phyloP scores from a whole-genome alignment of 768 basidiomycete species.

The Kwoniella pini region DNA sequence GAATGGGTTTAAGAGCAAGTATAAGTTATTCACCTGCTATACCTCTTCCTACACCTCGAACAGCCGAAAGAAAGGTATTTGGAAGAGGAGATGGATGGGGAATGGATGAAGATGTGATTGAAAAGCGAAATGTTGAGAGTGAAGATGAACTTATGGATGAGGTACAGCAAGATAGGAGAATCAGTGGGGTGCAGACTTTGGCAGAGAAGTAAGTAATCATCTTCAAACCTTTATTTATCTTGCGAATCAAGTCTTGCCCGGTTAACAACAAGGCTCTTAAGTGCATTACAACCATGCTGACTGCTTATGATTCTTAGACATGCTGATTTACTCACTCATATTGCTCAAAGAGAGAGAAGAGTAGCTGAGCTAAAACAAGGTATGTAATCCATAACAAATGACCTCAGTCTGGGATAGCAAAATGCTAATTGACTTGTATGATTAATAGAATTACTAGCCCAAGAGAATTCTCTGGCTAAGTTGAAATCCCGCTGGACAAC shows the following conservation, averaged over 20 bases:
- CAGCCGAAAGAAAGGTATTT: conserved; percentile 4
- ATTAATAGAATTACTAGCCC: conserved; percentile 32
- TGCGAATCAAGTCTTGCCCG: no score
- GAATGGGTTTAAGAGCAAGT: conserved; percentile 25
- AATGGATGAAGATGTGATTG: conserved; percentile 1
- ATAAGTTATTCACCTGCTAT: conserved; percentile 39
- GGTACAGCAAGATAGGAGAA: not conserved
- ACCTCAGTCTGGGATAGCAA: not conserved
- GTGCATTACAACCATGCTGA: no score
- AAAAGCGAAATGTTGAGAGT: not conserved
- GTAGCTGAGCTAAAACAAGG: conserved; percentile 46
- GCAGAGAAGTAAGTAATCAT: conserved; percentile 37
- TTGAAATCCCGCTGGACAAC: conserved; percentile 43
- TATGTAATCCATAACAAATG: no score
- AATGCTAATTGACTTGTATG: not conserved
- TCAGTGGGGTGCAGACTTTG: conserved; percentile 23
- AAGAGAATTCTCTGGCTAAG: conserved; percentile 36
- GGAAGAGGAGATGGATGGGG: conserved; percentile 13
- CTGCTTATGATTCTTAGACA: conserved; percentile 30
- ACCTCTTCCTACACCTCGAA: not conserved
- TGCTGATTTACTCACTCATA: conserved; percentile 40
- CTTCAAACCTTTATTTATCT: conserved; percentile 1
- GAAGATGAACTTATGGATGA: conserved; percentile 1
- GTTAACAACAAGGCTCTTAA: no score
- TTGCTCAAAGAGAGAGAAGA: conserved; percentile 43